A percentile compares a stretch with the other conserved stretches of the same genome.
These are phyloP conservation scores for Aspergillus haitiensis DNA, from an alignment of 495 filamentous ascomycete genomes.

Conservation along the genomic window DNA sequence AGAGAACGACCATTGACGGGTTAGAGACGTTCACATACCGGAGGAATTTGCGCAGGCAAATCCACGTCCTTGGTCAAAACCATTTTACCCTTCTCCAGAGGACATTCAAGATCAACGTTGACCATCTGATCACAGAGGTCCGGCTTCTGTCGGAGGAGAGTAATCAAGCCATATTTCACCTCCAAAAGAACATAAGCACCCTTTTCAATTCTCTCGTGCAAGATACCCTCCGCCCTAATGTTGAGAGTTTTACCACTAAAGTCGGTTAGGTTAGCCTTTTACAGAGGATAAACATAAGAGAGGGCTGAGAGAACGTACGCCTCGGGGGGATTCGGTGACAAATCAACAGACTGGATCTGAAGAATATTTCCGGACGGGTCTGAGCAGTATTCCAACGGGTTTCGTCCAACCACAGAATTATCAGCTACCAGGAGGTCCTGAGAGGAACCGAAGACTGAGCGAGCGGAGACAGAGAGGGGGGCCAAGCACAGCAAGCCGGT, in stretches of 20 bases:
- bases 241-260: conserved; percentile 73
- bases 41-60: conserved; percentile 83
- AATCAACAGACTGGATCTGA: conserved; percentile 72
- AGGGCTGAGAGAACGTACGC: conserved; percentile 62
- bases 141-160: conserved; percentile 71
- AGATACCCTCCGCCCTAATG: conserved; percentile 73
- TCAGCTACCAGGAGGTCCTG: conserved; percentile 29
- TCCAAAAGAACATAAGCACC: conserved; percentile 77
- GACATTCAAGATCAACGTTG: conserved; percentile 87
- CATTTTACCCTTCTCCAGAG: conserved; percentile 73
- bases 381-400: conserved; percentile 64
- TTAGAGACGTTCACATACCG: conserved; percentile 56
- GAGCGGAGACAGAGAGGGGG: conserved; percentile 37
- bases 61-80: conserved; percentile 76
- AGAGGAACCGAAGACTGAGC: conserved; percentile 25
- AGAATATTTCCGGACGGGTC: conserved; percentile 62
- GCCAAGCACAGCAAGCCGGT: conserved; percentile 35
- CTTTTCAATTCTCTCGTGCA: conserved; percentile 66
- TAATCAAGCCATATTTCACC: conserved; percentile 92
- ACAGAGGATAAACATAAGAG: background rate
- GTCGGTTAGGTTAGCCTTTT: conserved; percentile 15
- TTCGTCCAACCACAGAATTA: conserved; percentile 40
- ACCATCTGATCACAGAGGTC: conserved; percentile 85
- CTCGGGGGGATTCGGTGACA: conserved; percentile 82
- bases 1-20: background rate